Conservation (phyloP, 352 stramenopile species). For the Albugo laibachii region DNA sequence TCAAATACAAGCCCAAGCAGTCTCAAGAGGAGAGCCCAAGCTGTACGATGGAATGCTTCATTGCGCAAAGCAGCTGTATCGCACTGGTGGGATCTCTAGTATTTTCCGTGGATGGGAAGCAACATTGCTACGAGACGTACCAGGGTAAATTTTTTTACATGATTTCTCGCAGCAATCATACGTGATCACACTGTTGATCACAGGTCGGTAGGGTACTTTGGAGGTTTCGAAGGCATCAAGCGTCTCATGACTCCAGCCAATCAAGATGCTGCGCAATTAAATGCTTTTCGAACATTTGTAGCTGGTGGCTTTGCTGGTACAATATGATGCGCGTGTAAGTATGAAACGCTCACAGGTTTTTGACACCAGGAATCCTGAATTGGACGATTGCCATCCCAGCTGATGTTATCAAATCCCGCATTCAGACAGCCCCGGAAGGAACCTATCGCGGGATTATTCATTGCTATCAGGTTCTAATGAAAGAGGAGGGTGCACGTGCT, state of each 20-base stretch:
- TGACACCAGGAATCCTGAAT: constrained; percentile 31
- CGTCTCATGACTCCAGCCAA: constrained; percentile 55
- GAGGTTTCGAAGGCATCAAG: constrained; percentile 87
- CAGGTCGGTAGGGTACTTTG: constrained; percentile 89
- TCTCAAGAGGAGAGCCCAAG: constrained; percentile 51
- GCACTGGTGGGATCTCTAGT: constrained; percentile 78
- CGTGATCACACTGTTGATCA: constrained; percentile 1
- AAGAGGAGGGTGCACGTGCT: constrained; percentile 81
- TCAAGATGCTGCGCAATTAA: constrained; percentile 70
- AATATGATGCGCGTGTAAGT: background rate
- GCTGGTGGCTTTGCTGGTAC: constrained; percentile 87
- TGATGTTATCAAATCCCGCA: constrained; percentile 94
- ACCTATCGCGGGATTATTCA: constrained; percentile 85
- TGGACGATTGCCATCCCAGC: constrained; percentile 90
- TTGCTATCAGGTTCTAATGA: constrained; percentile 86
- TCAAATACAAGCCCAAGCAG: constrained; percentile 80
- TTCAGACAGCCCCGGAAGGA: constrained; percentile 89
- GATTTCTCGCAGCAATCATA: background rate
- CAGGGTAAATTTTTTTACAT: constrained; percentile 42
- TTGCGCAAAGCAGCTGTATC: constrained; percentile 86
- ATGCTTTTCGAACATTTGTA: constrained; percentile 78
- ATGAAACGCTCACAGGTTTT: constrained; percentile 13
- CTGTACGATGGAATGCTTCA: constrained; percentile 91
- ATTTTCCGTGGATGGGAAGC: constrained; percentile 90
- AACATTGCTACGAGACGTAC: constrained; percentile 88